These are phyloP conservation scores for Calonectria fujianensis DNA, from an alignment of 2,329 filamentous ascomycete species.

Conservation along the genomic window DNA sequence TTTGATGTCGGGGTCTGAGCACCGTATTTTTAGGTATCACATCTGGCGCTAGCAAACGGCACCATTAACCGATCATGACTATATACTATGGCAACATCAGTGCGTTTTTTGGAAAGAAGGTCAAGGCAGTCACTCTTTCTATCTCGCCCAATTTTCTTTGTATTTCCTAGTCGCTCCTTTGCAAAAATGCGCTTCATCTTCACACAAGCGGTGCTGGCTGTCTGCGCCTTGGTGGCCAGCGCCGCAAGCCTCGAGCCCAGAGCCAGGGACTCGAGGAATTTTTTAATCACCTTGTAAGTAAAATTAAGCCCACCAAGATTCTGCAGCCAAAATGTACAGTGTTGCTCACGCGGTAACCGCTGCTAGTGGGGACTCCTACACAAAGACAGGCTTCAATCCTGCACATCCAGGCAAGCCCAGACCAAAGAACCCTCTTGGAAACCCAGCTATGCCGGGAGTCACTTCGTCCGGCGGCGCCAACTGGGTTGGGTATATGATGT, in stretches of 20 bases:
- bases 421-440: conserved; percentile 25
- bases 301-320: not conserved
- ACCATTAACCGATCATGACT: conserved; percentile 7
- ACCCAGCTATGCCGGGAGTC: conserved; percentile 15
- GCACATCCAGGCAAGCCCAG: not conserved
- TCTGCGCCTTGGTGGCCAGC: not conserved
- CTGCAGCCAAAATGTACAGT: not conserved
- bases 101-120: not conserved
- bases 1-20: conserved; percentile 12
- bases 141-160: conserved; percentile 1
- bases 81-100: conserved; percentile 2
- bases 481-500: conserved; percentile 32
- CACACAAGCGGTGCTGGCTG: not conserved
- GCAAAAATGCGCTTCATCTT: not conserved
- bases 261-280: conserved; percentile 1
- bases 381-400: conserved; percentile 33
- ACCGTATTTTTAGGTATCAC: conserved; percentile 4
- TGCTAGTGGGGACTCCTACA: conserved; percentile 31
- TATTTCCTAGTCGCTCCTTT: conserved; percentile 9
- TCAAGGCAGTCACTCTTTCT: conserved; percentile 8
- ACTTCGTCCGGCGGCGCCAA: conserved; percentile 27
- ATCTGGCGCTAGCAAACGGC: conserved; percentile 3
- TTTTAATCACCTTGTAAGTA: conserved; percentile 31
- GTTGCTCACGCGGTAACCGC: not conserved
- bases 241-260: not conserved